Evolutionary conservation across 768 basidiomycete species (phyloP).

Genomic region (Pilatotrama ljubarskyi): DNA sequence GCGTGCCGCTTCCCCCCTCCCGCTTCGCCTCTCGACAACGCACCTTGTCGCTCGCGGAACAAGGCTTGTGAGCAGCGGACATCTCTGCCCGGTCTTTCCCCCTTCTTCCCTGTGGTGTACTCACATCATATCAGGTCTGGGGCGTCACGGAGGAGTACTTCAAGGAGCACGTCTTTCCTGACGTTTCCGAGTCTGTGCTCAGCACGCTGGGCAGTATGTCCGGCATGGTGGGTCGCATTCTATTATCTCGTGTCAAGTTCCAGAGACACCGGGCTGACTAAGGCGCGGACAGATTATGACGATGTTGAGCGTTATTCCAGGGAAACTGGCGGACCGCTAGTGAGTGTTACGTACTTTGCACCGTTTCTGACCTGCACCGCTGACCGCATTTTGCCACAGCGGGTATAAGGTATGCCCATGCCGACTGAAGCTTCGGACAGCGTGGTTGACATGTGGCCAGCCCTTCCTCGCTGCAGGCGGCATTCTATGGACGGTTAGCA

Average conservation of each 20-base stretch:
- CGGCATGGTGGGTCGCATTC: slow-evolving; percentile 20
- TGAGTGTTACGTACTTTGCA: slow-evolving; percentile 7
- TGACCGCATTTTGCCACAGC: slow-evolving; percentile 1
- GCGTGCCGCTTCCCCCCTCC: not conserved
- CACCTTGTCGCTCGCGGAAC: slow-evolving; percentile 8
- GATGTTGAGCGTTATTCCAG: slow-evolving; percentile 20
- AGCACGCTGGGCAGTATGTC: slow-evolving; percentile 24
- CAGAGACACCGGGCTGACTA: not conserved
- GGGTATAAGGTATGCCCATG: slow-evolving; percentile 19
- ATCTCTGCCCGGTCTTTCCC: slow-evolving; percentile 17
- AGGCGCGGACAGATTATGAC: slow-evolving; percentile 23
- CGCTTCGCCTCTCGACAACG: not conserved
- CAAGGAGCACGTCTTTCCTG: slow-evolving; percentile 26
- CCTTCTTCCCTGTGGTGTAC: slow-evolving; percentile 24
- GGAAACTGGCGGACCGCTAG: slow-evolving; percentile 27
- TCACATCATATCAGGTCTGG: slow-evolving; percentile 27
- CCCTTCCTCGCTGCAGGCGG: slow-evolving; percentile 23
- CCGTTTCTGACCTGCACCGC: not conserved
- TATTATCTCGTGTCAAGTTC: not conserved
- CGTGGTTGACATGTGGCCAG: slow-evolving; percentile 6
- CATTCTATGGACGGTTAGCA: slow-evolving; percentile 28
- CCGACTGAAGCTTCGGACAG: not conserved
- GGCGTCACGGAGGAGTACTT: slow-evolving; percentile 41
- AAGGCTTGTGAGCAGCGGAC: slow-evolving; percentile 29
- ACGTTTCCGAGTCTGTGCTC: slow-evolving; percentile 24